These are phyloP conservation scores for Pseudogymnoascus sp. DNA, from an alignment of 2,329 filamentous ascomycete species.

Conservation along the genomic window DNA sequence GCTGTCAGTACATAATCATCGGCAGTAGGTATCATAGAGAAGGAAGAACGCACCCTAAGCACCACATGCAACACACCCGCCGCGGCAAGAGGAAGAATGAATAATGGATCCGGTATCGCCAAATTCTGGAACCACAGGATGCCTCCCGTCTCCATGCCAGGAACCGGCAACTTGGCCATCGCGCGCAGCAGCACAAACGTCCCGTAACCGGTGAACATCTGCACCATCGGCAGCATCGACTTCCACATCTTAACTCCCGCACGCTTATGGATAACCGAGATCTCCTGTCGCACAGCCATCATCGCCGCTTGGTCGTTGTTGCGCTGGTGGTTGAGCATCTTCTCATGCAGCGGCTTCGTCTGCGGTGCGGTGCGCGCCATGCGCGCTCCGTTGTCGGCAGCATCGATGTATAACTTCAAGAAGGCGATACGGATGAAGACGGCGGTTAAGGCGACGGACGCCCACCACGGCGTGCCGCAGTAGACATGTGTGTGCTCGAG, in stretches of 20 bases:
- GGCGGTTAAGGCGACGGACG: constrained; percentile 59
- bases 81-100: constrained; percentile 60
- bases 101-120: constrained; percentile 68
- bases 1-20: not conserved
- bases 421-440: constrained; percentile 57
- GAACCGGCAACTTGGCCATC: constrained; percentile 74
- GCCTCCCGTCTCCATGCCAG: constrained; percentile 64
- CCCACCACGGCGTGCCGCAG: constrained; percentile 73
- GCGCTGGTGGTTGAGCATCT: constrained; percentile 38
- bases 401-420: constrained; percentile 56
- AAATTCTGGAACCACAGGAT: constrained; percentile 75
- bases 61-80: constrained; percentile 49
- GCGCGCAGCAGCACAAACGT: constrained; percentile 69
- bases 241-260: constrained; percentile 48
- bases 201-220: constrained; percentile 69
- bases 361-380: constrained; percentile 54
- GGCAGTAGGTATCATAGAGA: not conserved
- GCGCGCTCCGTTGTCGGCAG: constrained; percentile 55
- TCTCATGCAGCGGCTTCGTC: constrained; percentile 47
- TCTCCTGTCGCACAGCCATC: constrained; percentile 40
- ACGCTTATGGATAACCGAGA: constrained; percentile 43
- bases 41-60: constrained; percentile 22
- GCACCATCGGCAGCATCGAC: constrained; percentile 49
- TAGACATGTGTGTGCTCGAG: constrained; percentile 80
- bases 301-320: constrained; percentile 41